Conservation (phyloP, 495 filamentous ascomycete species). For the Amorphotheca resinae region DNA sequence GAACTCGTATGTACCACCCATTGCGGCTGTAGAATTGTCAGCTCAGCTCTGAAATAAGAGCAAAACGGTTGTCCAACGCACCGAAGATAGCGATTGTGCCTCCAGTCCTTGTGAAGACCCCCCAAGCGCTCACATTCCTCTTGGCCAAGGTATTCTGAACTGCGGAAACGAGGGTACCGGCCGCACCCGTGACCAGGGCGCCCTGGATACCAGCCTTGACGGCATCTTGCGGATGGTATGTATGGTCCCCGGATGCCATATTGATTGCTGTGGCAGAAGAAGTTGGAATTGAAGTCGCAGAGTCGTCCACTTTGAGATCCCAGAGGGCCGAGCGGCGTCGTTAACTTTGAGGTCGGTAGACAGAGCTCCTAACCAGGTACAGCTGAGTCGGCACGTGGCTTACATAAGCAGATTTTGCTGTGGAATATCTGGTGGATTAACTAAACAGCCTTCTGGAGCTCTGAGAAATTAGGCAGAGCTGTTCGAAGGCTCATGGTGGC, state of each 20-base stretch:
- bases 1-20: constrained; percentile 72
- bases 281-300: neutral
- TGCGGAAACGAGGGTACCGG: constrained; percentile 60
- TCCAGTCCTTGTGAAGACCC: constrained; percentile 63
- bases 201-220: constrained; percentile 51
- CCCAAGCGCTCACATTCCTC: constrained; percentile 62
- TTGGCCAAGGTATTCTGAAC: constrained; percentile 75
- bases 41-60: neutral
- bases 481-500: too few species aligned
- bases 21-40: constrained; percentile 44
- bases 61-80: constrained; percentile 25
- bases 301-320: too few species aligned
- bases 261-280: constrained; percentile 7
- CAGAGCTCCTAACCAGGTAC: too few species aligned
- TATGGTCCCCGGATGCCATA: constrained; percentile 26
- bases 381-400: too few species aligned
- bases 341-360: constrained; percentile 7
- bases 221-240: constrained; percentile 71
- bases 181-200: constrained; percentile 48
- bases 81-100: constrained; percentile 53
- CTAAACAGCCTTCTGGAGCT: too few species aligned
- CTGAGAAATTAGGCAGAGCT: too few species aligned
- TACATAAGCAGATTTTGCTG: too few species aligned
- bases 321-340: too few species aligned
- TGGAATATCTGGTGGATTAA: too few species aligned